Percentiles rank a stretch among this genome's conserved stretches.
Conservation (phyloP, 2,329 filamentous ascomycete species). For the Pseudodiploospora longispora region DNA sequence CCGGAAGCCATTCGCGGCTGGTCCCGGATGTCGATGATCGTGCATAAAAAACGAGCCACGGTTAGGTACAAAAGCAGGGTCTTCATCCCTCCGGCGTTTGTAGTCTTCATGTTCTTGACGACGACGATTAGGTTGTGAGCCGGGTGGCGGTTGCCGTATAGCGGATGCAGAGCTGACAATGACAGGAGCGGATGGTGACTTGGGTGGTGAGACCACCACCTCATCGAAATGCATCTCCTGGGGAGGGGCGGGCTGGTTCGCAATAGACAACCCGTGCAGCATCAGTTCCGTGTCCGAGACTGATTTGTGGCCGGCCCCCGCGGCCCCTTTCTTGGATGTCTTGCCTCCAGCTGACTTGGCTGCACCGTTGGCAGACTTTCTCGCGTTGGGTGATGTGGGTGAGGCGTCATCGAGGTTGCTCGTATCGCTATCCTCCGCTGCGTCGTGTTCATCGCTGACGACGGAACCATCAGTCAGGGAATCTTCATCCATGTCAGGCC, state of each 20-base stretch:
- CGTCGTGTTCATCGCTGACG: constrained; percentile 53
- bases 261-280: constrained; percentile 45
- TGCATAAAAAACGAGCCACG: constrained; percentile 96
- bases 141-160: constrained; percentile 35
- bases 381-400: constrained; percentile 36
- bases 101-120: constrained; percentile 87
- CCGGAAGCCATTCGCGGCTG: constrained; percentile 68
- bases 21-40: constrained; percentile 76
- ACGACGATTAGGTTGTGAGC: constrained; percentile 59
- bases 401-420: constrained; percentile 52
- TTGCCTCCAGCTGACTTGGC: constrained; percentile 25
- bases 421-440: constrained; percentile 54
- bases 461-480: constrained; percentile 58
- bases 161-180: constrained; percentile 46
- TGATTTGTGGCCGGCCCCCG: constrained; percentile 24
- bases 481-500: constrained; percentile 54
- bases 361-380: constrained; percentile 35
- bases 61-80: constrained; percentile 90
- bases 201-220: constrained; percentile 28
- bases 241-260: constrained; percentile 31
- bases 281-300: constrained; percentile 50
- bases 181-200: constrained; percentile 38
- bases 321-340: constrained; percentile 26
- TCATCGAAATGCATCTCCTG: constrained; percentile 43
- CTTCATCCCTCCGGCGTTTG: constrained; percentile 75